Base-by-base conservation (phyloP, 495 filamentous ascomycete genomes). In the Penicillium silybi region DNA sequence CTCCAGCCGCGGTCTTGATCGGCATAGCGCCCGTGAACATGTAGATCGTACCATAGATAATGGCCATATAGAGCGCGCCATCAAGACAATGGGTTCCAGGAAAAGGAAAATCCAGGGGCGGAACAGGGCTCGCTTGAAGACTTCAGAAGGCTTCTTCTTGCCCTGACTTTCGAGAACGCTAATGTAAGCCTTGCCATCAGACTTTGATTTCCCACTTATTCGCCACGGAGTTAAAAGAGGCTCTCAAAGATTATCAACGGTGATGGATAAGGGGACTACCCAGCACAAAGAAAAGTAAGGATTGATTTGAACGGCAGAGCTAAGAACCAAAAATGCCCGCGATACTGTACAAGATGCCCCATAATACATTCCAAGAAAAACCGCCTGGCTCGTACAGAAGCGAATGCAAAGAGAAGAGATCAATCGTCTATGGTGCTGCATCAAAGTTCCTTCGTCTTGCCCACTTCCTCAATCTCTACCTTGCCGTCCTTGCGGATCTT, bases 11-110 rank as follows among this genome's bases (percentile, higher is more conserved):
- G 85, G 29, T 85, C 67, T 18, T 85, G 40, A 92, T 83, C 2
- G 89, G 89, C 41, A 72, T 67, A 15, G 87, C 87, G 40, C 87
- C 82, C 68, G 93, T 92, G 17, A 90, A 77, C 38, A 92, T 77
- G 65, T 90, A 90, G 3, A 89, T 69, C 8, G 86, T 81, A 0
- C 84, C 81, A 57, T 88, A 89, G 16, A 80, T 68, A 52, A 88
- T 76, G 26, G 84, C 79, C 61, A 88, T 78, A 66, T 89, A 89
- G 6, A 84, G 44, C 4, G 79, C 9, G 83, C 72, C 6, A 81
- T 57, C 26, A 80, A 67, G 34, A 80, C 75, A 48, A 86, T 82
- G 3, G 81, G 78, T 9, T 91, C 88, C 50, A 70, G 69, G 59
- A 90, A 78, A 8, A 92, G 76, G 56, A 91, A 80, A 23, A 65